phyloP scores from a whole-genome alignment of 2,329 filamentous ascomycete genomes.

The Phyllosticta ampelicida region DNA sequence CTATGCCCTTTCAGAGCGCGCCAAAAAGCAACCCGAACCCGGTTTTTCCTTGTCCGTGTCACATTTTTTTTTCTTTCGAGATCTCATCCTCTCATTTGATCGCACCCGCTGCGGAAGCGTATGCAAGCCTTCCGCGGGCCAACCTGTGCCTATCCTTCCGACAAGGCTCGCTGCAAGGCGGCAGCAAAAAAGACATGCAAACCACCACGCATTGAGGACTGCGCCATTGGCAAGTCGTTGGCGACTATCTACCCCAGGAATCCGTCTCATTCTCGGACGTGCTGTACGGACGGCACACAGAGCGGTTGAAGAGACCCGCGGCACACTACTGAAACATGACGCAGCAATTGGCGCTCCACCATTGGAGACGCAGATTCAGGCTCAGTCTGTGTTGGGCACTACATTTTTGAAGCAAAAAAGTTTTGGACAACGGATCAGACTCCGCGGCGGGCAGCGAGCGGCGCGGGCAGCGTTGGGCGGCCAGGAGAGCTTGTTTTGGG shows the following conservation, averaged over 20 bases:
- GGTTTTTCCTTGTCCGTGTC: constrained; percentile 6
- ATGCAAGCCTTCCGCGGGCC: constrained; percentile 9
- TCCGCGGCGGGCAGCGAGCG: neutral
- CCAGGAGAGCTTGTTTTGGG: constrained; percentile 20
- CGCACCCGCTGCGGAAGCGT: constrained; percentile 9
- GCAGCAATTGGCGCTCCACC: neutral
- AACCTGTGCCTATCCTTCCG: constrained; percentile 10
- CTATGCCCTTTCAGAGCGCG: neutral
- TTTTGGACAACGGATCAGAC: neutral
- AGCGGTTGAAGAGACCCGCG: neutral
- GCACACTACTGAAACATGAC: neutral
- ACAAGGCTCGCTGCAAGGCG: constrained; percentile 9
- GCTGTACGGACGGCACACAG: neutral
- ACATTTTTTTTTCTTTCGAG: neutral
- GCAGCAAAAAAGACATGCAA: neutral
- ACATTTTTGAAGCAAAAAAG: neutral
- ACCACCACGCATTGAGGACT: neutral
- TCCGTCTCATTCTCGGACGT: neutral
- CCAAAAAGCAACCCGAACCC: constrained; percentile 8
- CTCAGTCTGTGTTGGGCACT: constrained; percentile 1
- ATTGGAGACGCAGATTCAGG: neutral
- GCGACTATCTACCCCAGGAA: neutral
- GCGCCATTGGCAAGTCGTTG: neutral
- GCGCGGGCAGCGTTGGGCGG: neutral
- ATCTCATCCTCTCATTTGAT: constrained; percentile 6